A percentile compares a stretch with the other conserved stretches of the same genome.
Conservation (phyloP, 192 early-diverging fungal genomes). For the Allomyces arbusculus region DNA sequence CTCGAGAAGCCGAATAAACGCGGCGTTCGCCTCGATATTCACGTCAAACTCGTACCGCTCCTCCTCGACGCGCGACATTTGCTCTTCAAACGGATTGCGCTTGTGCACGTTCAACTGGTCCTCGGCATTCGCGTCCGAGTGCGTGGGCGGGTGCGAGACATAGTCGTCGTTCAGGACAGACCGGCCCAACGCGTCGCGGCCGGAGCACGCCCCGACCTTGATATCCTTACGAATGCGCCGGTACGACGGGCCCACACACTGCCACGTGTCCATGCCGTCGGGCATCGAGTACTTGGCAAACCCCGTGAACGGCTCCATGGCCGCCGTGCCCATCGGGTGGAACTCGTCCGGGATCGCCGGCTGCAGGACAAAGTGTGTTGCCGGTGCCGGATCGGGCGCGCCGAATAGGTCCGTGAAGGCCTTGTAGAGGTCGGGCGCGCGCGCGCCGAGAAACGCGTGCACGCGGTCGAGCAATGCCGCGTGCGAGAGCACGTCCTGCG, state of each 20-base stretch:
- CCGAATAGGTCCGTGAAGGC: background rate
- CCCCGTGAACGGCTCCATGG: no score
- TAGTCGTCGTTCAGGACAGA: slow-evolving; percentile 96
- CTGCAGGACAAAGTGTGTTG: slow-evolving; percentile 11
- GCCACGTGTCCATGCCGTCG: no score
- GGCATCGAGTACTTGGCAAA: no score
- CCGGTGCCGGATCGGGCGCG: background rate
- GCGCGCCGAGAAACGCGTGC: slow-evolving; percentile 59
- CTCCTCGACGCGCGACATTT: slow-evolving; percentile 88
- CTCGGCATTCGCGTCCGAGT: slow-evolving; percentile 72
- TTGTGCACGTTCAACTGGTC: slow-evolving; percentile 73
- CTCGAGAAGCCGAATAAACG: slow-evolving; percentile 71
- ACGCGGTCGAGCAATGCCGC: slow-evolving; percentile 67
- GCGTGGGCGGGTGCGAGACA: slow-evolving; percentile 54
- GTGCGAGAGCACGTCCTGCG: slow-evolving; percentile 75
- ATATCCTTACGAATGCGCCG: slow-evolving; percentile 20
- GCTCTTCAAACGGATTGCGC: slow-evolving; percentile 82
- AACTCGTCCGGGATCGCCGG: slow-evolving; percentile 1
- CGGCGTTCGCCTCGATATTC: slow-evolving; percentile 84
- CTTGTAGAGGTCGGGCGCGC: slow-evolving; percentile 9
- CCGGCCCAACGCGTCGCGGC: slow-evolving; percentile 72
- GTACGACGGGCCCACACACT: slow-evolving; percentile 6
- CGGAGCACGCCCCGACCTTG: slow-evolving; percentile 48
- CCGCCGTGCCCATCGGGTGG: no score
- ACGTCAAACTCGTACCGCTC: slow-evolving; percentile 95